Evolutionary conservation across 1,284 basidiomycete species (phyloP), one percentile per base, ranked within the genome.

Genomic region (Jaminaea rosea): DNA sequence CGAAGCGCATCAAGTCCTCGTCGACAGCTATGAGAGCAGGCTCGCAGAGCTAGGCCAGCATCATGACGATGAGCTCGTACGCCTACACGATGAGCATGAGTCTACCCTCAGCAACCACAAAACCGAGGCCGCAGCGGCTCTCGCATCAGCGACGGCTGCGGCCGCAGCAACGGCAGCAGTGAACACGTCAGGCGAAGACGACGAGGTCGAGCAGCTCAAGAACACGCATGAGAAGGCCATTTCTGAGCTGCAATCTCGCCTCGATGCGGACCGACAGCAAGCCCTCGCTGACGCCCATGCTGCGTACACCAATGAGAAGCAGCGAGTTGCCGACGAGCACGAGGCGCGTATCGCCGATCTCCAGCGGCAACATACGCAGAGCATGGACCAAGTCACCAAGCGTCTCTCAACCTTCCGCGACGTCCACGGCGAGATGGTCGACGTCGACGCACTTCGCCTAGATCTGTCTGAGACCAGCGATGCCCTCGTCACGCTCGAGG

Each of bases 401-500:
- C 39, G 39, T 23, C 39, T 42, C 4, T 42, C 39, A 13, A 24
- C 19, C 19, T 24, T 42, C 19, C 23, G 23, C 19, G 39, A 42
- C 19, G 39, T 21, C 19, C 13, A 42, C 11, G 39, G 39, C 13
- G 23, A 42, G 4, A 13, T 42, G 6, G 39, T 42, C 41, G 80
- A 84, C 63, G 83, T 87, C 63, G 82, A 82, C 21, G 85, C 84
- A 3, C 83, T 85, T 60, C 83, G 82, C 1, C 52, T 51, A 5
- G 73, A 76, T 52, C 54, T 75, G 34, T 64, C 72, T 50, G 69
- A 75, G 27, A 65, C 75, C 3, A 66, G 71, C 36, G 69, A 74
- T 39, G 68, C 73, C 0, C 62, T 76, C 4, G 60, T 68, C 27
- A 69, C 71, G 4, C 56, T 75, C 29, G 74, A 76, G 50, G 63